Evolutionary conservation across 441 rosid genomes (phyloP).

Genomic region (Pelargonium myrrhifolium): DNA sequence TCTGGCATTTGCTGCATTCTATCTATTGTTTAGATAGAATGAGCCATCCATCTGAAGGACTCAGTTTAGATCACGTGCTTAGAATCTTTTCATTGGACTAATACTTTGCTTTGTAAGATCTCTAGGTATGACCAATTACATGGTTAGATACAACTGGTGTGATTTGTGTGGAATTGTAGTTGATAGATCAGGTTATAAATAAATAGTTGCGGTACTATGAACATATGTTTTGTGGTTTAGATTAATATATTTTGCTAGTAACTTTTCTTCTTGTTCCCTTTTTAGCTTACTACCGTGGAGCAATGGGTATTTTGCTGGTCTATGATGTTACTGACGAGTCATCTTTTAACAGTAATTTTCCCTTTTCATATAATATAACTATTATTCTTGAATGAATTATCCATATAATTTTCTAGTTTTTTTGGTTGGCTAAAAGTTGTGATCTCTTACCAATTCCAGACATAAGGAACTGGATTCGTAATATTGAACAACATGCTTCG

Average conservation of each 20-base stretch:
- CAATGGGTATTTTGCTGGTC: constrained; percentile 94
- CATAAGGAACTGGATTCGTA: constrained; percentile 80
- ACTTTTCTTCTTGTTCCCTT: not conserved
- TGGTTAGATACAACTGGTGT: not conserved
- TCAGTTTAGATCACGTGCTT: not conserved
- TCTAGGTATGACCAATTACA: not conserved
- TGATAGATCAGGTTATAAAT: not conserved
- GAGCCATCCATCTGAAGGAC: not conserved
- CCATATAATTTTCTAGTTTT: too few relatives aligned
- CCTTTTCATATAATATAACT: not conserved
- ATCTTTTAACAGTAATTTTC: constrained; percentile 73
- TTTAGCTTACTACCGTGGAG: constrained; percentile 86
- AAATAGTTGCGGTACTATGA: too few relatives aligned
- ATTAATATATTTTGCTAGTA: not conserved
- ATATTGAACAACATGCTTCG: constrained; percentile 84
- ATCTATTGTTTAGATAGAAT: not conserved
- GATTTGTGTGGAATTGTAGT: not conserved
- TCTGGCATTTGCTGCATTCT: not conserved
- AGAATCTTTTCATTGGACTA: not conserved
- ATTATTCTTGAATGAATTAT: too few relatives aligned
- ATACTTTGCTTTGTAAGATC: not conserved
- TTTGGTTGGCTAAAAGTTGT: constrained; percentile 1
- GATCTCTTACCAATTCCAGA: constrained; percentile 32
- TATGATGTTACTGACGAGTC: constrained; percentile 95
- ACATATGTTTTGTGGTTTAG: not conserved